Evolutionary conservation across 192 early-diverging fungal species (phyloP).

Genomic region (Allomyces macrogynus): DNA sequence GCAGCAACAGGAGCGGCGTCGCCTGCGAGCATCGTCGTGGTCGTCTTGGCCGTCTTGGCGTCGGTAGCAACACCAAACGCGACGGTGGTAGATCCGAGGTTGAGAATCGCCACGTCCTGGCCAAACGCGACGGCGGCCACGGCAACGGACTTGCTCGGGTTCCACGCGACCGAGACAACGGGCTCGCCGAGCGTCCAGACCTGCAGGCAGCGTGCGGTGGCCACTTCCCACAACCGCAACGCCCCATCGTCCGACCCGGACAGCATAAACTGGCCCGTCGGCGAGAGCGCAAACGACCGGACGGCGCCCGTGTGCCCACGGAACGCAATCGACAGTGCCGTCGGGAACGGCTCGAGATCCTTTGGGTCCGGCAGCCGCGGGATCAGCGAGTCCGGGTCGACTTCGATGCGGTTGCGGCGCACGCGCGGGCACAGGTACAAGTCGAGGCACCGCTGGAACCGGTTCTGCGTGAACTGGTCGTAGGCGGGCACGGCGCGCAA

Average conservation of each 20-base stretch:
- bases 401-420: conserved; percentile 32
- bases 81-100: neutral
- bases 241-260: conserved; percentile 82
- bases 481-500: conserved; percentile 79
- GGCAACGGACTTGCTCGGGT: conserved; percentile 54
- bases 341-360: conserved; percentile 89
- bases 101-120: conserved; percentile 27
- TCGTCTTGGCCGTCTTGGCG: conserved; percentile 5
- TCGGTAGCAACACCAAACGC: neutral
- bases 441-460: conserved; percentile 91
- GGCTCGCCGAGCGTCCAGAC: conserved; percentile 49
- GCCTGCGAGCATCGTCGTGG: conserved; percentile 15
- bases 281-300: conserved; percentile 69
- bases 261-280: conserved; percentile 70
- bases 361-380: conserved; percentile 88
- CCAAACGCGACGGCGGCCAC: conserved; percentile 57
- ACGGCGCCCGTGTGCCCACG: conserved; percentile 64
- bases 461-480: conserved; percentile 73
- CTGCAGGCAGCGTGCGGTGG: conserved; percentile 66
- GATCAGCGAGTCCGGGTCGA: conserved; percentile 79
- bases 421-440: conserved; percentile 88
- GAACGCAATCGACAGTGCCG: conserved; percentile 51
- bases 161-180: conserved; percentile 69
- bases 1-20: neutral
- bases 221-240: conserved; percentile 76